Evolutionary conservation across 2,329 filamentous ascomycete species (phyloP).

Genomic region (Aureobasidium sp.): DNA sequence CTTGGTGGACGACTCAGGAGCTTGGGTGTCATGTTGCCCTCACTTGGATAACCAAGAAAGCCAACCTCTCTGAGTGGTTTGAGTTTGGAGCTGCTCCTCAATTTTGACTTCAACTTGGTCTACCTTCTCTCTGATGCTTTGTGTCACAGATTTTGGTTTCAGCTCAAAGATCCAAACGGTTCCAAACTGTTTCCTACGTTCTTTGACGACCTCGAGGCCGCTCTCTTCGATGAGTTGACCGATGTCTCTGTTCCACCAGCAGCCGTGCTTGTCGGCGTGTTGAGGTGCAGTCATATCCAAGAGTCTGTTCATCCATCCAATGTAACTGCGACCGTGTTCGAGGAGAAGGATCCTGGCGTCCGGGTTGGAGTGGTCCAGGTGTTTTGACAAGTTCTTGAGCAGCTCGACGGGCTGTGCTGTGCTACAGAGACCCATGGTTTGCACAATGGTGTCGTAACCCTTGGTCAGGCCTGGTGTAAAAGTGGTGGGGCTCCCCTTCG

Average conservation of each 20-base stretch:
- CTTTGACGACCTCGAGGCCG: constrained; percentile 40
- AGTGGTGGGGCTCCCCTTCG: constrained; percentile 5
- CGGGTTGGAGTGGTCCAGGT: constrained; percentile 34
- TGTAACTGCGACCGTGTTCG: constrained; percentile 45
- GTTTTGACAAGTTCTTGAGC: constrained; percentile 37
- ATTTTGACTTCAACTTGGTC: not conserved
- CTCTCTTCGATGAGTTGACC: constrained; percentile 41
- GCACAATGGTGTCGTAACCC: constrained; percentile 44
- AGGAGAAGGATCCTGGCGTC: constrained; percentile 42
- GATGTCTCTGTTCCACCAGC: constrained; percentile 49
- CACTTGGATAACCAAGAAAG: constrained; percentile 11
- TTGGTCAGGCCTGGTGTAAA: constrained; percentile 22
- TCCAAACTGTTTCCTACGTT: constrained; percentile 42
- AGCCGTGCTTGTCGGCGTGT: constrained; percentile 44
- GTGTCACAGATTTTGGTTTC: constrained; percentile 27
- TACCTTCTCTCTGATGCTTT: constrained; percentile 6
- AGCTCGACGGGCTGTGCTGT: constrained; percentile 39
- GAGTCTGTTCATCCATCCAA: constrained; percentile 41
- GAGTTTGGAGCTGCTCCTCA: not conserved
- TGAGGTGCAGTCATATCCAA: constrained; percentile 40
- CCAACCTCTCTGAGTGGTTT: constrained; percentile 2
- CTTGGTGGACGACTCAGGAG: not conserved
- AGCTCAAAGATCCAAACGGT: constrained; percentile 46
- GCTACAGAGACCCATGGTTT: constrained; percentile 47
- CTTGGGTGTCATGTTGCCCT: not conserved